Evolutionary conservation across 331 rosid genomes (phyloP), one percentile per base, ranked within the genome.

Genomic region (Acacia concinna): DNA sequence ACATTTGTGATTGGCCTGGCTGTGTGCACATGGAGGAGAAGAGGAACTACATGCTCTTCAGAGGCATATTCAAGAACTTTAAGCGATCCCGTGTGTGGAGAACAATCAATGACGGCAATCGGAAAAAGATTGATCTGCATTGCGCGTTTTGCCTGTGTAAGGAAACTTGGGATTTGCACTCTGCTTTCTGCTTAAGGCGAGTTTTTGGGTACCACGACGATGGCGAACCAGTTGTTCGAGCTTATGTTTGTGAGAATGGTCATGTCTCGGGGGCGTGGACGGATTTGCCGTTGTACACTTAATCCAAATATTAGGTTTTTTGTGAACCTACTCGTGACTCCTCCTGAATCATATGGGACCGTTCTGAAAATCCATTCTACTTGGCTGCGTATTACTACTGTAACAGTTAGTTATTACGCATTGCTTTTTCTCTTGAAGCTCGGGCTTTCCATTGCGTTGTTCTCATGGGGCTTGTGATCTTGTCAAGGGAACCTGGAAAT

Each of bases 191-290:
- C 70, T 79, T 96, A 81, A 80, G 97, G 54, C 86, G 93, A 8
- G 84, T 76, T 1, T 93, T 89, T 12, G 99, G 98, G 2, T 96
- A 57, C 86, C 98, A 96, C 41, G 98, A 90, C 4, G 99, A 96
- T 65, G 99, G 99, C 0, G 98, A 96, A 47, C 99, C 99, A 7
- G 92, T 93, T 17, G 99, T 96, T 37, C 82, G 97, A 17, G 99
- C 99, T 76, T 96, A 81, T 81, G 99, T 96, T 57, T 96, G 99
- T 32, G 96, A 91, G 49, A 93, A 91, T 75, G 99, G 99, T 0
- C 99, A 96, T 77, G 99, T 96, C 47, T 93, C 99, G 11, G 99
- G 99, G 3, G 98, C 99, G 0, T 96, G 99, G 99, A 96, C 99
- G 0, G 97, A 96, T 82, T 68, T 87, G 54, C 98, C 99, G 14